phyloP scores from a whole-genome alignment of 257 asterid genomes.

The Penstemon newberryi region DNA sequence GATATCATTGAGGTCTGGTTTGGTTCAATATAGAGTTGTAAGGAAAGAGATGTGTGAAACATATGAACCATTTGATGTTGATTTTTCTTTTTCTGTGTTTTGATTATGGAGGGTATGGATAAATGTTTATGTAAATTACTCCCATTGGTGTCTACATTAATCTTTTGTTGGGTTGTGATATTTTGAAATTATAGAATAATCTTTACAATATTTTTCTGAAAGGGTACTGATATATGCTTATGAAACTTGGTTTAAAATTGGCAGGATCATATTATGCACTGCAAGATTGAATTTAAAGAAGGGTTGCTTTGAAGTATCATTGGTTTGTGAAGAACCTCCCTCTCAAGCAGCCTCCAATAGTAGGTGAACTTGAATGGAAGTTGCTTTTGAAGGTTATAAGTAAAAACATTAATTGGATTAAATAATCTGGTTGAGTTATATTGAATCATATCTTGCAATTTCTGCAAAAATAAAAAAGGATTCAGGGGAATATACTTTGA shows the following conservation, averaged over 20 bases:
- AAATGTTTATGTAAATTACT: neutral
- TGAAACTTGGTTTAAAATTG: slow-evolving; percentile 23
- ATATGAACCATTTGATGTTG: neutral
- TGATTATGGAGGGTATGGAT: no score
- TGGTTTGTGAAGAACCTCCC: neutral
- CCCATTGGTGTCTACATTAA: neutral
- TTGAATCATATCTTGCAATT: neutral
- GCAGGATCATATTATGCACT: slow-evolving; percentile 43
- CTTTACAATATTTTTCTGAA: neutral
- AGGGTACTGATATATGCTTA: slow-evolving; percentile 23
- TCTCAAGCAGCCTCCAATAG: slow-evolving; percentile 5
- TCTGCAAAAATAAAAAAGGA: neutral
- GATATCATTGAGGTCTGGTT: slow-evolving; percentile 38
- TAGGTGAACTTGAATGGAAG: neutral
- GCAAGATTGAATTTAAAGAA: slow-evolving; percentile 5
- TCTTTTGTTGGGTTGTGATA: neutral
- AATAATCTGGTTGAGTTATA: neutral
- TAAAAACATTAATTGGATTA: neutral
- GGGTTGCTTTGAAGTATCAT: neutral
- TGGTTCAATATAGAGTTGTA: neutral
- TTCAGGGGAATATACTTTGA: neutral
- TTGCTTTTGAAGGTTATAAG: neutral
- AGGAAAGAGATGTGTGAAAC: neutral
- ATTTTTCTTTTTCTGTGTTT: neutral
- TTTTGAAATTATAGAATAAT: neutral